Evolutionary conservation across 2,329 filamentous ascomycete species (phyloP), one percentile per base, ranked within the genome.

Genomic region (Escovopsis sp.): DNA sequence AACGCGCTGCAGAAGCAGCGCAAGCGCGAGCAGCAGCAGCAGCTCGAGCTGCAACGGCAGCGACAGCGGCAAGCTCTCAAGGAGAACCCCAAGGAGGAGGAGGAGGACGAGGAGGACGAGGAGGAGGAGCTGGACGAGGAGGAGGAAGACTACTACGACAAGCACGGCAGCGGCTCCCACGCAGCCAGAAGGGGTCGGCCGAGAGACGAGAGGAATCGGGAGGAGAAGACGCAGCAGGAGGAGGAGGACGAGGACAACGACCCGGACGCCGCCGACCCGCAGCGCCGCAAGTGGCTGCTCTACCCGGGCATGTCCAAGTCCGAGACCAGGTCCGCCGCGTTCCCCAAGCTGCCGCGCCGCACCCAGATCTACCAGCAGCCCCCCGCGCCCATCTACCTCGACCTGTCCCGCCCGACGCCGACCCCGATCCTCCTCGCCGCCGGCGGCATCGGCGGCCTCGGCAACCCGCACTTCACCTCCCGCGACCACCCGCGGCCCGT

Each of bases 401-500:
- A 88, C 56, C 67, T 88, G 11, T 80, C 78, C 39, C 70, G 76
- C 39, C 84, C 84, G 1, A 94, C 91, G 62, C 77, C 85, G 5
- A 74, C 76, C 37, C 91, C 91, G 0, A 79, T 95, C 49, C 68
- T 98, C 20, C 74, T 98, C 10, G 84, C 86, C 1, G 81, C 85
- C 1, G 91, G 91, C 7, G 88, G 86, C 5, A 74, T 93, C 46
- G 91, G 91, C 8, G 91, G 91, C 0, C 62, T 95, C 7, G 91
- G 91, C 10, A 98, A 98, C 55, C 85, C 91, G 5, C 87, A 95
- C 59, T 98, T 96, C 55, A 76, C 84, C 29, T 83, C 84, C 5
- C 80, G 80, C 42, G 72, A 78, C n/a, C 72, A 76, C 39, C 74
- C 77, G 4, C 73, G 81, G 35, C 91, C 91, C 1, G 81, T 89